A percentile compares a stretch with the other conserved stretches of the same genome.
Evolutionary conservation across 208 protist species (phyloP).

Genomic region (Balamuthia mandrillaris): DNA sequence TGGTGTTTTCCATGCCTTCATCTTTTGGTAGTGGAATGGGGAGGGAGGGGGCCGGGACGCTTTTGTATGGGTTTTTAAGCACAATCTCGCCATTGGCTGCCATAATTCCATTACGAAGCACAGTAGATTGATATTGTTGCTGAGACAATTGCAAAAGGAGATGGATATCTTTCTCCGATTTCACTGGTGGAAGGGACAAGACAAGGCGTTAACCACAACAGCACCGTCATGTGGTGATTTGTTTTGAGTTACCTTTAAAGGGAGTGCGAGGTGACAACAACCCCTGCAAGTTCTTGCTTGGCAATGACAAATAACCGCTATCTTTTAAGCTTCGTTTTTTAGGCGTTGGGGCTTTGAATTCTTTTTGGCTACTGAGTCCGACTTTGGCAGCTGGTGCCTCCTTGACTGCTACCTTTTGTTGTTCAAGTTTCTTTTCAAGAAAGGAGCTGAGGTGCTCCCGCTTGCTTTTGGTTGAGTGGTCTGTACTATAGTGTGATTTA

Average conservation of each 20-base stretch:
- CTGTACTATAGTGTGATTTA: neutral
- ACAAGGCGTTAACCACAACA: neutral
- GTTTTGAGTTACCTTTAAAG: neutral
- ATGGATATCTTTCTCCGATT: slow-evolving; percentile 25
- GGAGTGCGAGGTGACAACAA: neutral
- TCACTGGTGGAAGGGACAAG: neutral
- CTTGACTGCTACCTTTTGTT: neutral
- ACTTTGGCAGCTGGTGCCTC: no score
- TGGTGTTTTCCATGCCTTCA: neutral
- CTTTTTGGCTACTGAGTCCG: neutral
- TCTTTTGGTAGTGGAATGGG: slow-evolving; percentile 17
- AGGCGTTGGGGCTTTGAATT: neutral
- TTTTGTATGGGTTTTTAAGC: slow-evolving; percentile 22
- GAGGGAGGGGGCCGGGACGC: slow-evolving; percentile 8
- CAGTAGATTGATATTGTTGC: slow-evolving; percentile 8
- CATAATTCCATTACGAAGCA: neutral
- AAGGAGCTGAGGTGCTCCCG: no score
- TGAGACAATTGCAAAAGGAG: slow-evolving; percentile 12
- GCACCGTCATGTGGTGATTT: neutral
- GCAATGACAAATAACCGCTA: neutral
- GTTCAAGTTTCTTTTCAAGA: neutral
- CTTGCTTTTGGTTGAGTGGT: no score
- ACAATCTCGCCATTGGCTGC: neutral
- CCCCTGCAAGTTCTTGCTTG: neutral
- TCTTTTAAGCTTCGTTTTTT: neutral